Evolutionary conservation across 129 eudicot genomes (phyloP).

Genomic region (Tanacetum coccineum): DNA sequence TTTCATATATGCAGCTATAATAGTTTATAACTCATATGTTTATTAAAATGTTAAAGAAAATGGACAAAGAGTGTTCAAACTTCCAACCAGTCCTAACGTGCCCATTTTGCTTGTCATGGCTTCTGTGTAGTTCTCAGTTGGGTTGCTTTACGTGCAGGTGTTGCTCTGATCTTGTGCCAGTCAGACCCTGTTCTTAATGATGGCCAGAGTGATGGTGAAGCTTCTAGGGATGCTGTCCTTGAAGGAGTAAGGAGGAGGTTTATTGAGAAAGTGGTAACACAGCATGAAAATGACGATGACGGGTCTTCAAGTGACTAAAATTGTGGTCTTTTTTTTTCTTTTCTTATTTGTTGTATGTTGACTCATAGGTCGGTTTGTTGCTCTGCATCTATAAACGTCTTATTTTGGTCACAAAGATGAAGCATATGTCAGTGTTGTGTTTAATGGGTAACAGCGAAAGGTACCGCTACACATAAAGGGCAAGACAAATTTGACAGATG

Average conservation of each 20-base stretch:
- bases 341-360: background rate
- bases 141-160: conserved; percentile 42
- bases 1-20: too few species aligned
- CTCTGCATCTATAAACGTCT: background rate
- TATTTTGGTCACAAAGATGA: background rate
- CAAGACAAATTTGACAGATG: too few species aligned
- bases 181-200: conserved; percentile 89
- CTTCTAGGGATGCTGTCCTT: conserved; percentile 63
- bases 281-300: conserved; percentile 79
- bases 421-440: too few species aligned
- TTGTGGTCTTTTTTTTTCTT: background rate
- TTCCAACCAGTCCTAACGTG: too few species aligned
- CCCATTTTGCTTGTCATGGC: background rate
- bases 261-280: conserved; percentile 71
- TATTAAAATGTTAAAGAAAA: too few species aligned
- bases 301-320: conserved; percentile 76
- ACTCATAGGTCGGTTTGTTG: conserved; percentile 4
- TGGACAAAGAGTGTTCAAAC: too few species aligned
- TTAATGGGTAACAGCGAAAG: too few species aligned
- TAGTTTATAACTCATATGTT: too few species aligned
- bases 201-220: conserved; percentile 66
- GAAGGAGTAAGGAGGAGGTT: conserved; percentile 79
- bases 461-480: too few species aligned
- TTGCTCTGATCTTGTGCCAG: conserved; percentile 74
- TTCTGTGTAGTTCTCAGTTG: background rate